Conservation (phyloP, 2,329 filamentous ascomycete genomes). For the Fusarium decemcellulare region DNA sequence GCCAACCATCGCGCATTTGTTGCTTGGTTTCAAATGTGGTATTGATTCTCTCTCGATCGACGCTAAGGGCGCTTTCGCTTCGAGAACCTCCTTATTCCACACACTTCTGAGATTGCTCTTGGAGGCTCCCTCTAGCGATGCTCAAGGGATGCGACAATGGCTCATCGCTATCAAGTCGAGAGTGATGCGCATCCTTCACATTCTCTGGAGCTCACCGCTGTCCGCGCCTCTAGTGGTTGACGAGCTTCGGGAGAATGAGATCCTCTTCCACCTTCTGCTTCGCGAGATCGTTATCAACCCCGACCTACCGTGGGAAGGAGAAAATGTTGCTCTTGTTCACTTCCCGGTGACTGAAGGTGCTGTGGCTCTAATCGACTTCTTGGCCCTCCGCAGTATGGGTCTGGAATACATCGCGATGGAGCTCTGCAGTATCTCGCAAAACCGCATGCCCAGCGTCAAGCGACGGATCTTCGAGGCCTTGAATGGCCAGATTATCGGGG, state of each 20-base stretch:
- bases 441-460: constrained; percentile 79
- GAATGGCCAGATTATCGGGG: constrained; percentile 80
- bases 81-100: constrained; percentile 85
- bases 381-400: constrained; percentile 81
- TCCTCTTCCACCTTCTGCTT: constrained; percentile 83
- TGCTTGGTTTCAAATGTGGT: constrained; percentile 89
- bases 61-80: constrained; percentile 78
- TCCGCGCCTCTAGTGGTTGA: constrained; percentile 82
- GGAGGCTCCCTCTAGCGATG: constrained; percentile 75
- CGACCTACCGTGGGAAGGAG: constrained; percentile 81
- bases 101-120: constrained; percentile 80
- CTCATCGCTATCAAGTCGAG: constrained; percentile 78
- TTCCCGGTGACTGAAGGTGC: constrained; percentile 81
- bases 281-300: constrained; percentile 79
- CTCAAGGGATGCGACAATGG: constrained; percentile 75
- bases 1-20: constrained; percentile 90
- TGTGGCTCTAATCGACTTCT: constrained; percentile 80
- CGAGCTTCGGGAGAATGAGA: constrained; percentile 84
- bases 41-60: constrained; percentile 78
- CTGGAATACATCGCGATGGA: constrained; percentile 91
- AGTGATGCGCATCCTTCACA: constrained; percentile 80
- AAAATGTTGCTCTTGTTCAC: constrained; percentile 70
- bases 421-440: constrained; percentile 81
- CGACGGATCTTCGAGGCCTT: constrained; percentile 79
- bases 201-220: constrained; percentile 87